These are phyloP conservation scores for Cupressus sempervirens DNA, from an alignment of 75 land plant species.

Conservation along the genomic window DNA sequence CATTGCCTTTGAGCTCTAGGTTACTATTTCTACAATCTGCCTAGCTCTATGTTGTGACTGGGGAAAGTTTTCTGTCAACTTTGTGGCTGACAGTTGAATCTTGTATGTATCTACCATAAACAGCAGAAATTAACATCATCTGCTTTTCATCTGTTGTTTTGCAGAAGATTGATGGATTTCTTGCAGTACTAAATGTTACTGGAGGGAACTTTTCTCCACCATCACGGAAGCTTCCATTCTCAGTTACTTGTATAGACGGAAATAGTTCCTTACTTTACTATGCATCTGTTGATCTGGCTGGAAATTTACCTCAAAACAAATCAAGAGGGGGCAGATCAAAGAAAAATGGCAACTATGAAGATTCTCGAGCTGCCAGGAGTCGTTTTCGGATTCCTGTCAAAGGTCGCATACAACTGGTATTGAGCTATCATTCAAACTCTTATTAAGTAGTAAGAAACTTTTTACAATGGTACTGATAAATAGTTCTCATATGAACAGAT, in stretches of 20 bases:
- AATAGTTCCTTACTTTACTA: slow-evolving; percentile 75
- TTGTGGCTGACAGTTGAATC: neutral
- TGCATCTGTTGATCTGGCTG: slow-evolving; percentile 78
- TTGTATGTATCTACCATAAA: neutral
- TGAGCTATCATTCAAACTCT: slow-evolving; percentile 11
- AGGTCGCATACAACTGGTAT: slow-evolving; percentile 97
- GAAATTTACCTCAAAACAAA: slow-evolving; percentile 36
- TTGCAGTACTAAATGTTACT: slow-evolving; percentile 78
- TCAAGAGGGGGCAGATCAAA: slow-evolving; percentile 31
- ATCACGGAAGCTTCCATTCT: slow-evolving; percentile 82
- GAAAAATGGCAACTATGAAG: slow-evolving; percentile 44
- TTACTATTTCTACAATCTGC: neutral
- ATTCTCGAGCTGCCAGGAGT: slow-evolving; percentile 34
- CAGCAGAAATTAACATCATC: neutral
- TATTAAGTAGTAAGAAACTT: neutral
- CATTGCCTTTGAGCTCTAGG: neutral
- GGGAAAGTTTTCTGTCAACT: neutral
- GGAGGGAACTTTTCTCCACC: slow-evolving; percentile 88
- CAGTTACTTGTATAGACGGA: slow-evolving; percentile 88
- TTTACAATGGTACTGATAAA: neutral
- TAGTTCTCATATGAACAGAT: neutral
- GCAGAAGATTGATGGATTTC: slow-evolving; percentile 93
- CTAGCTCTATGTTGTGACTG: neutral
- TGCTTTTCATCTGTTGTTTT: slow-evolving; percentile 7
- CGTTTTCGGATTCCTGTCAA: slow-evolving; percentile 83